Base-by-base conservation (phyloP, 2,329 filamentous ascomycete genomes). In the Sphaerulina vaccinii region DNA sequence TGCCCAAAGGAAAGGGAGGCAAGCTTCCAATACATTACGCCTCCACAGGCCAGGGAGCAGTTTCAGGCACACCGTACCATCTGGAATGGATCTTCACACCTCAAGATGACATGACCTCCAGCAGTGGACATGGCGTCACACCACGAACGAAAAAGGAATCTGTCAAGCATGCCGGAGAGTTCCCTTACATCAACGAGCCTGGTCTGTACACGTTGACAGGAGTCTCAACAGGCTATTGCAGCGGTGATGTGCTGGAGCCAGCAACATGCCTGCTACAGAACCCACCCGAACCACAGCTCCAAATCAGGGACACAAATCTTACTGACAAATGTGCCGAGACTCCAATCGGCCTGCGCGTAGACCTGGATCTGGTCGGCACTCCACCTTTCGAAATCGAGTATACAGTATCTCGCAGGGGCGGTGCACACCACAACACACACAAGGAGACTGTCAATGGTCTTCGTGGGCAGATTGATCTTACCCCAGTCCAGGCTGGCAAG, bases 251-350 rank as follows among this genome's bases (percentile, higher is more conserved):
- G 3, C 80, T 92, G 58, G 93, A 99, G 68, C 93, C 93, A 22
- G 88, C 92, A 2, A 93, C 91, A n/a, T 97, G 92, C 69, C 78
- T 96, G 52, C 75, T 99, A 48, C 79, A 95, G 59, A 99, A 97
- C 60, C 93, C 93, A 4, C 85, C 93, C 0, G 86, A 96, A 71
- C 93, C 93, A 8, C 83, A 86, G 49, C 70, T 99, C 52, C 77
- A 82, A 3, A 75, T 99, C 43, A 80, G 80, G 24, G 79, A 84
- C 5, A 87, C 95, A 62, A 86, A 90, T 56, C 90, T 99, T 37
- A 87, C 89, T 46, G 93, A 99, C 70, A 95, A 95, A 68, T 99
- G 93, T 68, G 92, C 91, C 29, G 90, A 91, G 41, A 96, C 90
- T 65, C 90, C 93, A 0, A 88, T 99, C 56, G 93, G 93, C 35